A percentile compares a stretch with the other conserved stretches of the same genome.
These are phyloP conservation scores for Chaetomium globosum DNA, from an alignment of 2,329 filamentous ascomycete species.

Conservation along the genomic window DNA sequence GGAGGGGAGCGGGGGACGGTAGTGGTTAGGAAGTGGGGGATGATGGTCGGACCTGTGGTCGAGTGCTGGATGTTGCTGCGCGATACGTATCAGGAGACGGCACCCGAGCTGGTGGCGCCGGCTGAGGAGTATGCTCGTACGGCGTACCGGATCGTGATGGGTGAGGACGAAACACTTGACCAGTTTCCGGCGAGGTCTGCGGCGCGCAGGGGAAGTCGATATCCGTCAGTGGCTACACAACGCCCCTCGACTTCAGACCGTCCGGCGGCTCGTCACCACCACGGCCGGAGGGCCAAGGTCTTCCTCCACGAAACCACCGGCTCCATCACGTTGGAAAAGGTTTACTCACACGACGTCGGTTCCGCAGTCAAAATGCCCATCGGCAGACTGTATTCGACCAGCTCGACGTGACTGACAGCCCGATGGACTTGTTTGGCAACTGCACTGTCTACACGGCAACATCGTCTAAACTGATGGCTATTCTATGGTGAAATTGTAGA, in stretches of 20 bases:
- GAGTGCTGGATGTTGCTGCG: conserved; percentile 23
- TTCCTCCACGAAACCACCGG: neutral
- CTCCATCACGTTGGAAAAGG: neutral
- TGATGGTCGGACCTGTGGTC: conserved; percentile 7
- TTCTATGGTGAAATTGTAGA: too few species aligned
- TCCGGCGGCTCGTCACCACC: neutral
- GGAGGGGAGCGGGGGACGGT: conserved; percentile 12
- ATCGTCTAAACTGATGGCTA: too few species aligned
- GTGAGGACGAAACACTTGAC: conserved; percentile 27
- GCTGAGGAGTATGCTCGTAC: conserved; percentile 22
- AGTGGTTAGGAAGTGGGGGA: conserved; percentile 26
- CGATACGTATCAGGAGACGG: conserved; percentile 5
- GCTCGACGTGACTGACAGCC: too few species aligned
- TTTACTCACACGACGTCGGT: neutral
- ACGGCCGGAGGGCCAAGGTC: neutral
- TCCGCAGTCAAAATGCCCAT: neutral
- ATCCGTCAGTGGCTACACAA: neutral
- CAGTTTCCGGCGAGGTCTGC: neutral
- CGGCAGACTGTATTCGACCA: too few species aligned
- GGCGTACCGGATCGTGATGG: conserved; percentile 20
- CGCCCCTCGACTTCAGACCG: conserved; percentile 1
- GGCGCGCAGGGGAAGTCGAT: neutral
- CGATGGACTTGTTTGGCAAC: too few species aligned
- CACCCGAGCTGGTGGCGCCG: conserved; percentile 15
- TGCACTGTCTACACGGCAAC: too few species aligned